These are phyloP conservation scores for Neurospora sp. DNA, from an alignment of 495 filamentous ascomycete genomes.

Conservation along the genomic window DNA sequence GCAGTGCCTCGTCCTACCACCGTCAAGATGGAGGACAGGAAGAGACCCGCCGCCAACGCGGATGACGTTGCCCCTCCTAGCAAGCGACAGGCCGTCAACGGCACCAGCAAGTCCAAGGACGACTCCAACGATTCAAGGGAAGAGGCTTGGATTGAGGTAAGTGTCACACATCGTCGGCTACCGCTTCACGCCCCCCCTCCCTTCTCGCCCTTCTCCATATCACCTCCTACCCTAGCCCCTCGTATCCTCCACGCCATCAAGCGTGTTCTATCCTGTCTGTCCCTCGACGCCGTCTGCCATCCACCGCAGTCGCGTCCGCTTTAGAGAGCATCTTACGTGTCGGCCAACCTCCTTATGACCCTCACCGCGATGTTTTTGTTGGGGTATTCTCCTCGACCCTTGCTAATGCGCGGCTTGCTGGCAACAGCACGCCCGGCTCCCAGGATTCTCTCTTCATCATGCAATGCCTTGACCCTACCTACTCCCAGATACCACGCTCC, in stretches of 20 bases:
- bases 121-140: constrained; percentile 71
- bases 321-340: constrained; percentile 2
- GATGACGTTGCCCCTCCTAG: constrained; percentile 74
- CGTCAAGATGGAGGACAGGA: constrained; percentile 96
- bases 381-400: constrained; percentile 26
- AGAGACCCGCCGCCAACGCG: constrained; percentile 67
- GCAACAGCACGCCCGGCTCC: constrained; percentile 27
- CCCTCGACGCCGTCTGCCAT: constrained; percentile 2
- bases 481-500: constrained; percentile 12
- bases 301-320: constrained; percentile 7
- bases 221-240: background rate
- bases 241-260: background rate
- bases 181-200: constrained; percentile 2
- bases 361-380: constrained; percentile 16
- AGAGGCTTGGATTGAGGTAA: constrained; percentile 72
- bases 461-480: constrained; percentile 12
- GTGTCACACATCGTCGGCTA: constrained; percentile 31
- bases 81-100: constrained; percentile 82
- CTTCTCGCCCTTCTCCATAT: constrained; percentile 12
- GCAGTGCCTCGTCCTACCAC: constrained; percentile 56
- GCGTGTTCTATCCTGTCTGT: constrained; percentile 1
- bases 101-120: constrained; percentile 58
- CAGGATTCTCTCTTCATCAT: constrained; percentile 17
- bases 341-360: constrained; percentile 10
- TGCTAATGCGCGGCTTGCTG: constrained; percentile 42